phyloP scores from a whole-genome alignment of 2,329 filamentous ascomycete genomes.

The Ophiostoma ips region DNA sequence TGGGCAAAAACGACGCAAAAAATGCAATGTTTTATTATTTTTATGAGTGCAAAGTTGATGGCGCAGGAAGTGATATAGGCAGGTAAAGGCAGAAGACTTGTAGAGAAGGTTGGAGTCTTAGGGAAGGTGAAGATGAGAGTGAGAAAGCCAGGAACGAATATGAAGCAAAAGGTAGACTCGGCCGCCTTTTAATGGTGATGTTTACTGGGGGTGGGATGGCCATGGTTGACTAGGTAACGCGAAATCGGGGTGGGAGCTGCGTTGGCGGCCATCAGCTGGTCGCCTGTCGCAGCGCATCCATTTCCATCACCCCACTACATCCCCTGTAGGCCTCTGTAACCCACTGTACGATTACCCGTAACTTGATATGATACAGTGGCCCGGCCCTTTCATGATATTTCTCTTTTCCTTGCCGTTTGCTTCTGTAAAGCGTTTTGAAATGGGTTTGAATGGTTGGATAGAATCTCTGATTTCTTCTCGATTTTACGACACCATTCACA shows the following conservation, averaged over 20 bases:
- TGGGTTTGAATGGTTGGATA: no score
- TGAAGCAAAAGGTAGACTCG: conserved; percentile 1
- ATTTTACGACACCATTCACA: no score
- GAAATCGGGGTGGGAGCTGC: background rate
- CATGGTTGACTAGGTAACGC: conserved; percentile 9
- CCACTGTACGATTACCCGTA: no score
- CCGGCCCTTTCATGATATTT: background rate
- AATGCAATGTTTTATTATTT: background rate
- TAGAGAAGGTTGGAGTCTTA: background rate
- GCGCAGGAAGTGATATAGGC: background rate
- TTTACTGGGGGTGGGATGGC: conserved; percentile 11
- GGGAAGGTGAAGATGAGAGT: conserved; percentile 14
- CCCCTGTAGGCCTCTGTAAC: background rate
- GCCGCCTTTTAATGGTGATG: conserved; percentile 14
- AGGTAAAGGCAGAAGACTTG: background rate
- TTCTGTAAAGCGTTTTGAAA: no score
- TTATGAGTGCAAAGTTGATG: background rate
- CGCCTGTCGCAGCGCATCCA: background rate
- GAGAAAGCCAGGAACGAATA: background rate
- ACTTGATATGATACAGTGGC: background rate
- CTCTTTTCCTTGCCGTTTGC: background rate
- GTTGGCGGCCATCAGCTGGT: background rate
- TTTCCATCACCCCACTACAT: background rate
- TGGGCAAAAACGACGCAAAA: background rate
- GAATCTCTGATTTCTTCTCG: no score